Conservation (phyloP, 768 basidiomycete genomes). For the Rhodotorula paludigena region DNA sequence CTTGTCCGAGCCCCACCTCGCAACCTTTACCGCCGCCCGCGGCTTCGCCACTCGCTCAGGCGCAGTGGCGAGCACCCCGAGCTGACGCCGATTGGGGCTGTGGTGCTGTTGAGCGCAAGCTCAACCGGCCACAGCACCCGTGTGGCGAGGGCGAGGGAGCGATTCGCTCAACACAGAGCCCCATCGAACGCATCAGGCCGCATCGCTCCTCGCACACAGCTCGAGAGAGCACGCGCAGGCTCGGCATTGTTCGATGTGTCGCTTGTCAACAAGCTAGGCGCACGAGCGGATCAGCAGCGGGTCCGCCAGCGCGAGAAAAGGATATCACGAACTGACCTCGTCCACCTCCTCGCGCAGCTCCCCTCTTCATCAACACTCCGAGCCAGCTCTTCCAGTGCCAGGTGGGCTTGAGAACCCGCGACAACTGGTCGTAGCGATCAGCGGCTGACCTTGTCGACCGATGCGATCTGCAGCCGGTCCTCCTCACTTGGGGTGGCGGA, state of each 20-base stretch:
- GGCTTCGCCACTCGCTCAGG: background rate
- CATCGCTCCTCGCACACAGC: background rate
- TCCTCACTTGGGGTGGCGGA: constrained; percentile 23
- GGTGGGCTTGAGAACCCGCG: background rate
- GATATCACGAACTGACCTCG: background rate
- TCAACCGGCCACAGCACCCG: background rate
- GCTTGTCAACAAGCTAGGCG: too few relatives aligned
- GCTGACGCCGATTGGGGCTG: background rate
- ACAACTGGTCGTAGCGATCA: background rate
- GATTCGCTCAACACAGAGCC: background rate
- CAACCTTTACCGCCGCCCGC: background rate
- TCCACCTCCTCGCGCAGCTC: background rate
- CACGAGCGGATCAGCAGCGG: too few relatives aligned
- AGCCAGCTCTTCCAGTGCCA: constrained; percentile 13
- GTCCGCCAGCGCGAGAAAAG: background rate
- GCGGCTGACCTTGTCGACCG: background rate
- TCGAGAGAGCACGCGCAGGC: background rate
- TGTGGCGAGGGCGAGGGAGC: too few relatives aligned
- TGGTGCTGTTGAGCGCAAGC: background rate
- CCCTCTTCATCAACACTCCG: constrained; percentile 29
- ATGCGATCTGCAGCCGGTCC: constrained; percentile 11
- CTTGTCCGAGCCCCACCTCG: background rate
- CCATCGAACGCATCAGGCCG: background rate
- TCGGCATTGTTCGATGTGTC: background rate
- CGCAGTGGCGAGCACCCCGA: background rate